These are phyloP conservation scores for Suillus lakei DNA, from an alignment of 768 basidiomycete species.

Conservation along the genomic window DNA sequence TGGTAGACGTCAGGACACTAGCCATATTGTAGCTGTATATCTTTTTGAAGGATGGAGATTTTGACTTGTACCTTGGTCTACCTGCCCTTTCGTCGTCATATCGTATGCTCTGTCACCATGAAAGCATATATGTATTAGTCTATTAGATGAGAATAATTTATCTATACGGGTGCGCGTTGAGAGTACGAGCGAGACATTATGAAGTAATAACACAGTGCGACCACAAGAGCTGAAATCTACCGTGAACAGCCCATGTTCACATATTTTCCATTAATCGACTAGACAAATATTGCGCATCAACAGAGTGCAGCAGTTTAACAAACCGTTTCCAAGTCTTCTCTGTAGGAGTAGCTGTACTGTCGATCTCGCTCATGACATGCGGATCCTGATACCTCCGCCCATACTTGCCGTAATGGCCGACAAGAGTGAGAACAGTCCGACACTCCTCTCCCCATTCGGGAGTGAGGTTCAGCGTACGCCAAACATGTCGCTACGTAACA, in stretches of 20 bases:
- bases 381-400: conserved; percentile 55
- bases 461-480: conserved; percentile 51
- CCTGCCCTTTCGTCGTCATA: neutral
- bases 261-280: neutral
- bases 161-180: neutral
- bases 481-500: conserved; percentile 48
- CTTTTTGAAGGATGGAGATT: neutral
- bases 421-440: conserved; percentile 53
- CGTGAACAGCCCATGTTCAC: neutral
- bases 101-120: neutral
- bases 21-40: too few relatives aligned
- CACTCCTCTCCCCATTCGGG: conserved; percentile 51
- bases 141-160: neutral
- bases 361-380: conserved; percentile 53
- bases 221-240: neutral
- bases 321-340: conserved; percentile 55
- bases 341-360: conserved; percentile 47
- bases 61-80: neutral
- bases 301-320: conserved; percentile 49
- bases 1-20: too few relatives aligned
- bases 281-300: conserved; percentile 41
- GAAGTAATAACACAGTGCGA: neutral
- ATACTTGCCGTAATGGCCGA: conserved; percentile 59
- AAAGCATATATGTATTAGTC: neutral
- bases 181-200: neutral